These are phyloP conservation scores for Neospora caninum DNA, from an alignment of 169 alveolate species.

Conservation along the genomic window DNA sequence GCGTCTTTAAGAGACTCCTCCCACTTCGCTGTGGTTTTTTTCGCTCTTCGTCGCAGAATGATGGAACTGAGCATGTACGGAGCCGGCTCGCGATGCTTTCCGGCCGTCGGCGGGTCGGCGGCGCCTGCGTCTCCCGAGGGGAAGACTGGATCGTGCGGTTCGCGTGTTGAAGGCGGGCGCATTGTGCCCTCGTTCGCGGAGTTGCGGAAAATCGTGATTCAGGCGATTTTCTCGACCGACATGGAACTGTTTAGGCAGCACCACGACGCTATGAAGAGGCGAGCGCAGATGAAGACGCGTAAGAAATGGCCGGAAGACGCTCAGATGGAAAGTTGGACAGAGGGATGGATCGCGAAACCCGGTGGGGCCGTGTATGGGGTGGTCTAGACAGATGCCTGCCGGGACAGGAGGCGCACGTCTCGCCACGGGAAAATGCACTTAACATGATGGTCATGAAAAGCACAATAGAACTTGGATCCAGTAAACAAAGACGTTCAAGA, in stretches of 20 bases:
- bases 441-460: too few species aligned
- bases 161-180: background rate
- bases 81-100: background rate
- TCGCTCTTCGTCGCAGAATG: background rate
- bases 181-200: slow-evolving; percentile 51
- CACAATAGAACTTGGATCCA: background rate
- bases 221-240: slow-evolving; percentile 67
- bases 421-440: too few species aligned
- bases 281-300: slow-evolving; percentile 68
- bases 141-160: background rate
- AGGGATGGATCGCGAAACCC: too few species aligned
- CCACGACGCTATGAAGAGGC: slow-evolving; percentile 66
- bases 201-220: slow-evolving; percentile 50
- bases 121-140: background rate
- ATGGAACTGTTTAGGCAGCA: slow-evolving; percentile 70
- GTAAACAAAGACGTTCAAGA: too few species aligned
- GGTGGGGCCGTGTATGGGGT: too few species aligned
- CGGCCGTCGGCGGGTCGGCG: background rate
- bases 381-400: too few species aligned
- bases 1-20: too few species aligned
- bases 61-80: slow-evolving; percentile 34
- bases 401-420: too few species aligned
- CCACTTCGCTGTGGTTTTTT: too few species aligned
- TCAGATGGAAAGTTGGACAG: too few species aligned
- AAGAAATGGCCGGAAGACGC: too few species aligned